Conservation (phyloP, 768 basidiomycete species). For the Tulasnella sp. region DNA sequence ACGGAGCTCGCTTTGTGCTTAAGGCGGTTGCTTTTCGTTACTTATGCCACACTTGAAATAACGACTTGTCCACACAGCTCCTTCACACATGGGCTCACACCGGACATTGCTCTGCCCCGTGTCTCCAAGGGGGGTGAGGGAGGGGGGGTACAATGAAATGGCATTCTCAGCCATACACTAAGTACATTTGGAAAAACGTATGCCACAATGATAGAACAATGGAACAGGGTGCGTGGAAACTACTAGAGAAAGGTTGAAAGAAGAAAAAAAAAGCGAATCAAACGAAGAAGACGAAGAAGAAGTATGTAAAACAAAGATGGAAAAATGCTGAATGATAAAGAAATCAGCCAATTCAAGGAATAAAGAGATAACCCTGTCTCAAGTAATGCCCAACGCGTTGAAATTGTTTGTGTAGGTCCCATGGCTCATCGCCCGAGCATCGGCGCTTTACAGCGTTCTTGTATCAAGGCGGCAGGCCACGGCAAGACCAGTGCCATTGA, state of each 20-base stretch:
- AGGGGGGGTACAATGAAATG: background rate
- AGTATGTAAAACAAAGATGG: background rate
- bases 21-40: background rate
- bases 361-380: background rate
- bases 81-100: background rate
- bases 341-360: background rate
- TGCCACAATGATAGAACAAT: background rate
- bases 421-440: background rate
- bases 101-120: background rate
- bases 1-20: background rate
- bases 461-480: constrained; percentile 16
- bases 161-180: constrained; percentile 1
- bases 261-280: background rate
- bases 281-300: constrained; percentile 4
- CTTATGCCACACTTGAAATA: background rate
- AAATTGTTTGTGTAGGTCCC: background rate
- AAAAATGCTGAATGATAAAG: background rate
- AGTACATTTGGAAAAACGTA: background rate
- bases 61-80: background rate
- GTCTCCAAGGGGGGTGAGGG: background rate
- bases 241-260: background rate
- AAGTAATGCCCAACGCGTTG: constrained; percentile 2
- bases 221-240: constrained; percentile 1
- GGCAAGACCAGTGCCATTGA: constrained; percentile 17
- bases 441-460: constrained; percentile 19